These are phyloP conservation scores for Fusarium sublunatum DNA, from an alignment of 2,329 filamentous ascomycete species.

Conservation along the genomic window DNA sequence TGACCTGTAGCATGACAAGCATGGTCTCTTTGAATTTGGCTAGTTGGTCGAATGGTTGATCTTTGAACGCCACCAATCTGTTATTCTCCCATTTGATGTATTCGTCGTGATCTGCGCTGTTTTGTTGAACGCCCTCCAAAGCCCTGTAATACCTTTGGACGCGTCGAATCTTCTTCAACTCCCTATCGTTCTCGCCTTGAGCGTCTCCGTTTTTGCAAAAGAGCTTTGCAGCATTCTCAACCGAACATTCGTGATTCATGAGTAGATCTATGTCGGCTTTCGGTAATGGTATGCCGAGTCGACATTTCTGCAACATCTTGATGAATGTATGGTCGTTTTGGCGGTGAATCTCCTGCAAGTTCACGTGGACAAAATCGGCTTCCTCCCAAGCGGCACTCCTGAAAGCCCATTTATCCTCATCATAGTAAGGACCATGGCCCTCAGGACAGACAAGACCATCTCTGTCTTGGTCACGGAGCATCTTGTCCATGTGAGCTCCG, in stretches of 20 bases:
- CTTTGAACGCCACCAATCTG: no score
- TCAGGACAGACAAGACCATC: constrained; percentile 45
- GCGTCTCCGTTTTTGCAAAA: constrained; percentile 14
- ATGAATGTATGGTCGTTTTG: constrained; percentile 67
- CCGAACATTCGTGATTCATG: constrained; percentile 57
- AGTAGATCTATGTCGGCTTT: constrained; percentile 55
- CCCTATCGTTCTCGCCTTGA: no score
- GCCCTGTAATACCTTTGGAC: constrained; percentile 1
- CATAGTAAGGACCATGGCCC: constrained; percentile 53
- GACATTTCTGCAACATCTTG: constrained; percentile 64
- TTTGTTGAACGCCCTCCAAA: no score
- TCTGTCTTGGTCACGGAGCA: neutral
- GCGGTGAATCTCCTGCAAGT: constrained; percentile 66
- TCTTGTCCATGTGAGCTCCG: neutral
- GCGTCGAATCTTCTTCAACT: constrained; percentile 22
- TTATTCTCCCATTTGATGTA: no score
- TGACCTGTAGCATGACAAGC: constrained; percentile 43
- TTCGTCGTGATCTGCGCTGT: no score
- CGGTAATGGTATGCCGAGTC: constrained; percentile 57
- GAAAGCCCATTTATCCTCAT: constrained; percentile 71
- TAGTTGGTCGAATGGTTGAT: constrained; percentile 9
- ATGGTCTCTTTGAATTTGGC: constrained; percentile 32
- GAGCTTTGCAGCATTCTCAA: constrained; percentile 40
- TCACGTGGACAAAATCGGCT: constrained; percentile 64
- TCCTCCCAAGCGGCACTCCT: constrained; percentile 64